These are phyloP conservation scores for Cucurbita argyrosperma DNA, from an alignment of 306 rosid species.

Conservation along the genomic window DNA sequence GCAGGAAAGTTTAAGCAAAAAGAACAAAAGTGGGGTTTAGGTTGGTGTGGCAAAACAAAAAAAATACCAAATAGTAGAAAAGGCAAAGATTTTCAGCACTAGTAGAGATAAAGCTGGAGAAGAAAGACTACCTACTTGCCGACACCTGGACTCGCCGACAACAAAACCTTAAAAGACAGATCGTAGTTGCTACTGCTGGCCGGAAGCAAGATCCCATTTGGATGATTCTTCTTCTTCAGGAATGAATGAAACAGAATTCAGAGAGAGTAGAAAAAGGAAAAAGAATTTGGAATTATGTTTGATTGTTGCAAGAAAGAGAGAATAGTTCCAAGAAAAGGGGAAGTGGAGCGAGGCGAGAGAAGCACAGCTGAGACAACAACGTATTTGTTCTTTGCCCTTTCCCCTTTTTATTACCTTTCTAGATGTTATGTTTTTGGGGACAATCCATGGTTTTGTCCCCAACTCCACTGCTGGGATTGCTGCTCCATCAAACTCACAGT, in stretches of 20 bases:
- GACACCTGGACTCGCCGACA: slow-evolving; percentile 95
- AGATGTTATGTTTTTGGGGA: slow-evolving; percentile 6
- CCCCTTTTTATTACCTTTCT: background rate
- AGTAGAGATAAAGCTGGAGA: slow-evolving; percentile 68
- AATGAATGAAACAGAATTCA: slow-evolving; percentile 20
- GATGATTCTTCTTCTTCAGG: background rate
- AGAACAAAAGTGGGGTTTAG: slow-evolving; percentile 2
- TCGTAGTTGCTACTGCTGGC: slow-evolving; percentile 59
- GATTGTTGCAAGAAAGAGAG: slow-evolving; percentile 15
- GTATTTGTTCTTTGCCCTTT: slow-evolving; percentile 49
- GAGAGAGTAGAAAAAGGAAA: slow-evolving; percentile 8
- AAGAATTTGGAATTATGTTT: background rate
- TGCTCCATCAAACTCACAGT: background rate
- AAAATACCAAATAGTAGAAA: slow-evolving; percentile 79
- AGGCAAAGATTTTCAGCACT: slow-evolving; percentile 43
- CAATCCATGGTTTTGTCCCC: slow-evolving; percentile 6
- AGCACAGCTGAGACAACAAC: slow-evolving; percentile 28
- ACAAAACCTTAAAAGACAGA: slow-evolving; percentile 86
- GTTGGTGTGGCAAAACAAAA: background rate
- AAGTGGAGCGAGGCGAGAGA: slow-evolving; percentile 18
- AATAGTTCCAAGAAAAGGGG: slow-evolving; percentile 44
- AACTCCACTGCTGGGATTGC: background rate
- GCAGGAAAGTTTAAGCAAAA: background rate
- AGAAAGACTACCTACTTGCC: slow-evolving; percentile 91
- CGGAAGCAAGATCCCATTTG: slow-evolving; percentile 79